Base-by-base conservation (phyloP, 2,329 filamentous ascomycete species). In the Cercospora berteroae region DNA sequence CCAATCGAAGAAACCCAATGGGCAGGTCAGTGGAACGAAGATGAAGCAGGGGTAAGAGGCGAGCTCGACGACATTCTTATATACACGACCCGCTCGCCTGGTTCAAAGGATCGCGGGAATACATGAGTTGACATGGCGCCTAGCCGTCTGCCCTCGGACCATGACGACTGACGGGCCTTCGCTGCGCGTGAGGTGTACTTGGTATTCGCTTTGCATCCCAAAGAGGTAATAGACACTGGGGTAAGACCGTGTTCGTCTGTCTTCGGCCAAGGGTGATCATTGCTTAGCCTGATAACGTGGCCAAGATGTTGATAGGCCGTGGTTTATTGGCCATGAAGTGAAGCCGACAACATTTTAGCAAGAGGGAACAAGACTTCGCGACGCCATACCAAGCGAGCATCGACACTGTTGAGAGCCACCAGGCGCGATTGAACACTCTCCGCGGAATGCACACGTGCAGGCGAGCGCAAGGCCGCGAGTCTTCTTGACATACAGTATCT, bases 261-360 rank as follows among this genome's bases (percentile, higher is more conserved):
- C n/a, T 27, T 31, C 23, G 59, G 25, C 42, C 42, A 48, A 44
- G 20, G 20, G 39, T 50, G 59, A 25, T 50, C 20, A 48, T 44
- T 39, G 59, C 59, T 61, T 61, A 44, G 59, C 59, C 59, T 61
- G 59, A 61, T 61, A 61, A 61, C 42, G 42, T 42, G 48, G 36
- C 23, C 59, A 48, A 50, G 36, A 48, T 25, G 20, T 27, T 29
- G 59, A 50, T 61, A 50, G 59, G 36, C 20, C 39, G 18, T 61
- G 36, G 27, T 18, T 61, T 25, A 50, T 61, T 44, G 59, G 59
- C 27, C 59, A 8, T 61, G n/a, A 18, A 36, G 55, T 18, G 55
- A 36, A 33, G 18, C 18, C 29, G 55, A 33, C 27, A 13, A 33
- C 55, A 20, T 58, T 12, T 13, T 33, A 58, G 16, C 2, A 20